Percentiles rank a stretch among this genome's conserved stretches.
Evolutionary conservation across 2,329 filamentous ascomycete genomes (phyloP).

Genomic region (Xylaria hypoxylon): DNA sequence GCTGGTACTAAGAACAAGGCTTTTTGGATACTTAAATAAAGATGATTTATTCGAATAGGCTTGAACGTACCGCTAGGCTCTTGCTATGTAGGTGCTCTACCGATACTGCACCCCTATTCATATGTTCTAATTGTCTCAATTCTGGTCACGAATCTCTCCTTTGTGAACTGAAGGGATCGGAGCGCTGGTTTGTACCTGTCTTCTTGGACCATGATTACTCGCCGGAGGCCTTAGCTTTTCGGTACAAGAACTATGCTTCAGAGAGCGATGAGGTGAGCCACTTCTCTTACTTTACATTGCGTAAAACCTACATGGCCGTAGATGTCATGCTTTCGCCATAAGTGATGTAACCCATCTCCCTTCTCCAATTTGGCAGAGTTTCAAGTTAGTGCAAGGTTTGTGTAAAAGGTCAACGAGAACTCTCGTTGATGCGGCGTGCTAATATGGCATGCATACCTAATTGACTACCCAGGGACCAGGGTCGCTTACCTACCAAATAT

Average conservation of each 20-base stretch:
- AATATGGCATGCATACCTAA: too few species aligned
- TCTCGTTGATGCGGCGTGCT: too few species aligned
- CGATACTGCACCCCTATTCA: too few species aligned
- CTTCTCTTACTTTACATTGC: constrained; percentile 3
- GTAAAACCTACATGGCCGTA: neutral
- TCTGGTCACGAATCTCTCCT: constrained; percentile 51
- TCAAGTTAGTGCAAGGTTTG: constrained; percentile 4
- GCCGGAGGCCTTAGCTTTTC: constrained; percentile 66
- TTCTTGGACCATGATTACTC: constrained; percentile 68
- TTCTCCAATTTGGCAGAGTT: neutral
- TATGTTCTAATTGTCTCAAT: too few species aligned
- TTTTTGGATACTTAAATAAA: too few species aligned
- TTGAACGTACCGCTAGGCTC: too few species aligned
- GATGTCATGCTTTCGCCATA: neutral
- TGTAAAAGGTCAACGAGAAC: too few species aligned
- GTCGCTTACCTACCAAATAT: too few species aligned
- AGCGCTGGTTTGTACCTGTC: constrained; percentile 69
- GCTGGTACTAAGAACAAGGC: too few species aligned
- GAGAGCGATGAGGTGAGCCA: constrained; percentile 44
- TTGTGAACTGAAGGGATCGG: constrained; percentile 62
- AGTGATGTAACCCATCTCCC: neutral
- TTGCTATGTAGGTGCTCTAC: too few species aligned
- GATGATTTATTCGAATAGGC: too few species aligned
- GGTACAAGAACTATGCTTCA: constrained; percentile 66
- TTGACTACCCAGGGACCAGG: too few species aligned